Evolutionary conservation across 2,329 filamentous ascomycete genomes (phyloP), one percentile per base, ranked within the genome.

Genomic region (Herpotrichia juniperi): DNA sequence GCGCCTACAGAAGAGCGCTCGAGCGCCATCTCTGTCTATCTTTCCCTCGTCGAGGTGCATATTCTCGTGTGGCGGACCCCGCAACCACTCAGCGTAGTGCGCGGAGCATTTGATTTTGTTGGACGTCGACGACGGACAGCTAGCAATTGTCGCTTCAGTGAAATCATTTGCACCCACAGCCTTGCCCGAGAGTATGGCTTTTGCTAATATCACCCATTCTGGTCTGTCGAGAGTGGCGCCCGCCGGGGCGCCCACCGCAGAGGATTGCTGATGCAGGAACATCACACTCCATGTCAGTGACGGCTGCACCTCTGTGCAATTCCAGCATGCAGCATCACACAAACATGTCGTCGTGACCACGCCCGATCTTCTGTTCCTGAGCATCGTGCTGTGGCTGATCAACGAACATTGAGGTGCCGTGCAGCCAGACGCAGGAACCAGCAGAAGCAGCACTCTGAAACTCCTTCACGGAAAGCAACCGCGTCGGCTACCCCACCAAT

Each of bases 341-440:
- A 28, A 54, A 50, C 50, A 46, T 42, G 42, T 53, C 50, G 43
- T 39, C 16, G 37, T 39, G 50, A 30, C 34, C 44, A 22, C 8
- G 8, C 45, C 43, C 21, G 28, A 24, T n/a, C 57, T 56, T 50
- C 53, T 54, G 44, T 49, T 55, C 50, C 54, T 57, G 49, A 47
- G 51, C 61, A 39, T 60, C 50, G 53, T 57, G 40, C 57, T 57
- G 57, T 69, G 58, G 58, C 64, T 60, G 63, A 56, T 63, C 58
- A 46, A 43, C 53, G 47, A 55, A 57, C 58, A n/a, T n/a, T 54
- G 53, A 46, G 25, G 48, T 56, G 55, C 59, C 53, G 57, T 62
- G 57, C 63, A 31, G 52, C 61, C 42, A 63, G 60, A 67, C 64
- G 70, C 70, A 73, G 69, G 70, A 70, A 73, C 69, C 57, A 63